Evolutionary conservation across 805 yeast species (phyloP), one percentile per base, ranked within the genome.

Genomic region (Metschnikowia noctiluminum): DNA sequence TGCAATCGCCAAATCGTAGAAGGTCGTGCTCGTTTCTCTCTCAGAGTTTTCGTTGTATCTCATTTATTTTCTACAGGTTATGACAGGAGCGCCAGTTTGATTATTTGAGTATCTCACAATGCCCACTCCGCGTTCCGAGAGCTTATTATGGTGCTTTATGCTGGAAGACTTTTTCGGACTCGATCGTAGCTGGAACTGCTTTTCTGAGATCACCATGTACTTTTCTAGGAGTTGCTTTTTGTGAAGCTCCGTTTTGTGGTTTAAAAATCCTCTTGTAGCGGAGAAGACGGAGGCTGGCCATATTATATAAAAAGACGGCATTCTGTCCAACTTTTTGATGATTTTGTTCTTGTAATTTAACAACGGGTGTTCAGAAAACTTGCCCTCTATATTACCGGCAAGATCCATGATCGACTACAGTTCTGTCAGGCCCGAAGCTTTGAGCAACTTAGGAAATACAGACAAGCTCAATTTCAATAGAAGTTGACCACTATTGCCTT

Each of bases 21-120:
- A 81, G 62, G 21, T 81, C 87, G 30, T 71, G 74, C 35, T 84
- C 85, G 56, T 84, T 83, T 4, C 88, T 88, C 56, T 79, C 84
- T 89, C 89, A 42, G 73, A 68, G 13, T 63, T 63, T 1, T 83
- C 76, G 54, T 84, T 82, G 57, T 71, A 84, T 41, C 68, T 70
- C 83, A 84, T 81, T 21, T 55, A 60, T n/a, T 55, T 51, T 38
- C 58, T 62, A 56, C 57, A 52, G 38, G 54, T 40, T 43, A 58
- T 40, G 28, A 58, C 44, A 5, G 55, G 57, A 28, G 50, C 58
- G 26, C 42, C 40, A 6, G 62, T 48, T 28, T 52, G 43, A 32
- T 57, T 56, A 41, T 66, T 69, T 10, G 69, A 48, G 45, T 65
- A 65, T 42, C 61, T 57, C 10, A 70, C 66, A 11, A 66, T 55